These are phyloP conservation scores for Diaporthe eres DNA, from an alignment of 2,329 filamentous ascomycete genomes.

Conservation along the genomic window DNA sequence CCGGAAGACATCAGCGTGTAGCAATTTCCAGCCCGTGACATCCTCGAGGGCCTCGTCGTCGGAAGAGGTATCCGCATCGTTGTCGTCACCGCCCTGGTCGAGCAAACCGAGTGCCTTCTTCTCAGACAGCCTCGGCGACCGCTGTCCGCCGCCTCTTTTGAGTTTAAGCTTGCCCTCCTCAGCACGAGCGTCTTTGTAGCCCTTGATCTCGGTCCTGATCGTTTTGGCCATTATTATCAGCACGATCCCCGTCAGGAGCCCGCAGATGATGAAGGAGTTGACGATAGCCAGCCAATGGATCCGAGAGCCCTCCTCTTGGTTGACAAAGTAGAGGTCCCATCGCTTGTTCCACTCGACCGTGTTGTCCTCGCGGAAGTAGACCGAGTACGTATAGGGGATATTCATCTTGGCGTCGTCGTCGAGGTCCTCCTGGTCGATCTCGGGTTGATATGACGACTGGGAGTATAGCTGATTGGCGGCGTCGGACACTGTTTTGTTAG, in stretches of 20 bases:
- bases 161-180: conserved; percentile 76
- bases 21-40: conserved; percentile 87
- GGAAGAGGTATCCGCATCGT: conserved; percentile 69
- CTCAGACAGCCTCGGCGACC: conserved; percentile 61
- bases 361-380: conserved; percentile 89
- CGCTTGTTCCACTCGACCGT: conserved; percentile 85
- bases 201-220: conserved; percentile 83
- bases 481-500: conserved; percentile 70
- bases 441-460: conserved; percentile 71
- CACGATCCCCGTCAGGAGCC: conserved; percentile 82
- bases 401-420: conserved; percentile 77
- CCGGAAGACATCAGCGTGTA: conserved; percentile 91
- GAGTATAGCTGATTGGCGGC: conserved; percentile 57
- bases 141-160: conserved; percentile 61
- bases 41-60: conserved; percentile 85
- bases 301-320: conserved; percentile 84
- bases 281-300: conserved; percentile 92
- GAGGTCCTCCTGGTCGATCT: conserved; percentile 65
- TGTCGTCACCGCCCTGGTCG: conserved; percentile 69
- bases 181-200: conserved; percentile 74
- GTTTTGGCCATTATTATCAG: conserved; percentile 86
- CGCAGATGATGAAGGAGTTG: conserved; percentile 88
- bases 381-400: conserved; percentile 89
- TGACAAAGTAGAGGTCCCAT: conserved; percentile 92
- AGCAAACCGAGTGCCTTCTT: conserved; percentile 73